A percentile compares a stretch with the other conserved stretches of the same genome.
Conservation (phyloP, 306 rosid species). For the Fragaria vesca region DNA sequence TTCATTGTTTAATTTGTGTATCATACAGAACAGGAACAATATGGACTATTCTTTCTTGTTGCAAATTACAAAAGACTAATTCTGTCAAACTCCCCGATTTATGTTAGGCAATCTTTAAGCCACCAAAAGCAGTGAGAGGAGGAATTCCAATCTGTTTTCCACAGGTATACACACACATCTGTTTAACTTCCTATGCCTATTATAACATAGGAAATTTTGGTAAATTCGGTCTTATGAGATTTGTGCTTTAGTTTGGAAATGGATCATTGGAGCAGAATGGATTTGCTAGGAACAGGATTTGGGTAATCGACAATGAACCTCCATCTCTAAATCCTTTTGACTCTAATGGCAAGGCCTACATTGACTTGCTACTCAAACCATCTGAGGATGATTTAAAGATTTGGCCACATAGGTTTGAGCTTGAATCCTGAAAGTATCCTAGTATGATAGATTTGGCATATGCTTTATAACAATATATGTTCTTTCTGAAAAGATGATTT, state of each 20-base stretch:
- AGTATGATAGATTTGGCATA: background rate
- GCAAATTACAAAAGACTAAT: background rate
- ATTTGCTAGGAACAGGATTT: constrained; percentile 76
- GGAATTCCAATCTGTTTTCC: constrained; percentile 96
- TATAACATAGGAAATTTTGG: background rate
- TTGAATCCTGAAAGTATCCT: background rate
- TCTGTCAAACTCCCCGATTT: background rate
- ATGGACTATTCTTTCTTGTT: background rate
- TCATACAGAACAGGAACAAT: background rate
- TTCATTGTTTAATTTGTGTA: background rate
- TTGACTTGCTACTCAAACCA: constrained; percentile 76
- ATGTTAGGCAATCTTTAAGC: constrained; percentile 66
- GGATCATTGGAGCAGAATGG: constrained; percentile 84
- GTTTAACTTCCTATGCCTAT: background rate
- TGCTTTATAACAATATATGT: background rate
- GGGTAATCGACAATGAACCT: constrained; percentile 67
- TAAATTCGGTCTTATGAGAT: constrained; percentile 2
- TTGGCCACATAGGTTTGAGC: constrained; percentile 77
- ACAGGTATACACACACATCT: constrained; percentile 44
- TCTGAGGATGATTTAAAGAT: constrained; percentile 66
- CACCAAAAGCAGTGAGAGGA: constrained; percentile 81
- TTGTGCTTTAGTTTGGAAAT: constrained; percentile 56
- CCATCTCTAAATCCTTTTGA: constrained; percentile 52
- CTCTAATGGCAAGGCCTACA: constrained; percentile 48
- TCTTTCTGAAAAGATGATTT: constrained; percentile 8